Conservation (phyloP, 371 early-diverging fungal genomes). For the Rhizopus arrhizus region DNA sequence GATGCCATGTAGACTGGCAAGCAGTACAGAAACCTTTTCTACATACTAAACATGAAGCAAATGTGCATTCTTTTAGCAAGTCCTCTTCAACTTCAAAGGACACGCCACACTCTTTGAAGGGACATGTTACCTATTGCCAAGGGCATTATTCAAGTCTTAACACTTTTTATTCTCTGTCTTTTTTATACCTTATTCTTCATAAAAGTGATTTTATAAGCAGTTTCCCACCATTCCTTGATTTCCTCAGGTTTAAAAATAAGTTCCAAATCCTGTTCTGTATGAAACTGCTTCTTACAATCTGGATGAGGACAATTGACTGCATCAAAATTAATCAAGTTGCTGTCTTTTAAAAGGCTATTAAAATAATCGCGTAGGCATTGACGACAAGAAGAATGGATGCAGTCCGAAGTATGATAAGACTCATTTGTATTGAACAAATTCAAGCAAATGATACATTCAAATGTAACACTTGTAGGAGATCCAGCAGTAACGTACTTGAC, state of each 20-base stretch:
- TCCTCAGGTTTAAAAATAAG: not conserved
- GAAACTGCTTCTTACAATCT: conserved; percentile 4
- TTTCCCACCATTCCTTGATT: conserved; percentile 17
- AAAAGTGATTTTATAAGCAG: conserved; percentile 5
- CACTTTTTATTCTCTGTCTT: not conserved
- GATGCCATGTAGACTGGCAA: conserved; percentile 27
- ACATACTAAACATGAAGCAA: conserved; percentile 29
- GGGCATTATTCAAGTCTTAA: too few relatives aligned
- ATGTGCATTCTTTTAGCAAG: conserved; percentile 11
- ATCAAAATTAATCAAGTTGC: not conserved
- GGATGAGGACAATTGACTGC: conserved; percentile 12
- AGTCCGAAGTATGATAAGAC: not conserved
- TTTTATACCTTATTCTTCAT: conserved; percentile 19
- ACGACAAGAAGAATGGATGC: conserved; percentile 13
- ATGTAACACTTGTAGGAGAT: not conserved
- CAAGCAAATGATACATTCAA: conserved; percentile 16
- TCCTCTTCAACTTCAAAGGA: conserved; percentile 17
- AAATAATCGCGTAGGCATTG: conserved; percentile 11
- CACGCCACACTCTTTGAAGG: conserved; percentile 12
- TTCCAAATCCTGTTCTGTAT: not conserved
- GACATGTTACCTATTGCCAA: conserved; percentile 17
- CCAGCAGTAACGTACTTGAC: too few relatives aligned
- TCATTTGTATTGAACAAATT: not conserved
- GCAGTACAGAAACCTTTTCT: conserved; percentile 24
- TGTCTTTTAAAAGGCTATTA: not conserved